These are phyloP conservation scores for Wickerhamomyces sp. DNA, from an alignment of 1,139 yeast genomes.

Conservation along the genomic window DNA sequence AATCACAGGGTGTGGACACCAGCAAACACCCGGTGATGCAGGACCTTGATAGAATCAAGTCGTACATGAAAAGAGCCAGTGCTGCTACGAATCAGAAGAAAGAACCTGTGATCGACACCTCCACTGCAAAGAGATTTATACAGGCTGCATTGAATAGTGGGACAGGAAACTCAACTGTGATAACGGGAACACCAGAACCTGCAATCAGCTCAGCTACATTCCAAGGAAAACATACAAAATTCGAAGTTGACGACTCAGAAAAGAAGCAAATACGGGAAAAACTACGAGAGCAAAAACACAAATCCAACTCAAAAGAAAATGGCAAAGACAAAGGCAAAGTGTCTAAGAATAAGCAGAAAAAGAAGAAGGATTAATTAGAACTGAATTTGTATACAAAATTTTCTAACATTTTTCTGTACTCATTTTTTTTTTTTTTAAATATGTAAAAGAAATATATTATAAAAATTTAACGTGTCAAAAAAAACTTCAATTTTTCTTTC, in stretches of 20 bases:
- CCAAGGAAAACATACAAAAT: slow-evolving; percentile 57
- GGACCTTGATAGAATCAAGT: slow-evolving; percentile 67
- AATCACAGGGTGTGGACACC: slow-evolving; percentile 56
- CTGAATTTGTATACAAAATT: not conserved
- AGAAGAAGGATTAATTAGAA: not conserved
- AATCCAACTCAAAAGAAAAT: too few relatives aligned
- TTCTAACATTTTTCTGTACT: not conserved
- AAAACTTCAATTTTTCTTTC: not conserved
- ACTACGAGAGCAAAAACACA: slow-evolving; percentile 11
- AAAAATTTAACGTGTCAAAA: too few relatives aligned
- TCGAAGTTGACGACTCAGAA: slow-evolving; percentile 29
- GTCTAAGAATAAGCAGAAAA: not conserved
- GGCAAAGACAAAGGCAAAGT: slow-evolving; percentile 3
- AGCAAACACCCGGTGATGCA: slow-evolving; percentile 58
- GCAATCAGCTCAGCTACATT: slow-evolving; percentile 59
- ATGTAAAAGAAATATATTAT: too few relatives aligned
- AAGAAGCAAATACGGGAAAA: slow-evolving; percentile 6
- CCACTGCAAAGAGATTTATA: slow-evolving; percentile 38
- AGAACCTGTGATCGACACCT: slow-evolving; percentile 19
- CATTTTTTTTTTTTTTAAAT: too few relatives aligned
- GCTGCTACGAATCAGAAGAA: slow-evolving; percentile 31
- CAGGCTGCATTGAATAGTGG: slow-evolving; percentile 40
- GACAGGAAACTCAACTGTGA: slow-evolving; percentile 27
- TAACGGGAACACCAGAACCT: slow-evolving; percentile 38
- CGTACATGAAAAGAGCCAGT: slow-evolving; percentile 61